Base-by-base conservation (phyloP, 257 asterid genomes). In the Apocynum venetum region DNA sequence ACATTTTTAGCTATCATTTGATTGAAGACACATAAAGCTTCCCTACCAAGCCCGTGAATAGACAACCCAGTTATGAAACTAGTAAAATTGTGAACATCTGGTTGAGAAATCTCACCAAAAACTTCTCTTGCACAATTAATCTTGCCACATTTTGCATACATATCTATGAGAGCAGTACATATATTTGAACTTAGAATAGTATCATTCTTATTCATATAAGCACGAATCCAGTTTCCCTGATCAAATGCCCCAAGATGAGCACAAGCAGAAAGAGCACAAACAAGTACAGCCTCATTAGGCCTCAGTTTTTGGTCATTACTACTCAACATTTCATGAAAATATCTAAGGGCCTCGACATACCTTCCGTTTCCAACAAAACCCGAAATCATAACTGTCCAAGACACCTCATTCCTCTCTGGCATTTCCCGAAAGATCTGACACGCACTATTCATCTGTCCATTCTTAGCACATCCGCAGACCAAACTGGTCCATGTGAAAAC, bases 61-160 rank as follows among this genome's bases (percentile, higher is more conserved):
- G 98, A 89, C 20, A 90, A 78, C 59, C 96, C 93, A 0, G 91
- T 82, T 74, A 94, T 94, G 91, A 94, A 78, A 80, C 96, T 90
- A 10, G 97, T 94, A 63, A 80, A 90, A 71, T 87, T 89, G 61
- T 85, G 94, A 59, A 84, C 85, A 60, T 88, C 90, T 20, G 82
- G 86, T 53, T 25, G 78, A 51, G 83, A 43, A 64, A 88, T 88
- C 68, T 70, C 81, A 82, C 78, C 64, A 77, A 92, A 94, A 44
- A 88, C 81, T 43, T 71, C 68, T 79, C 74, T 75, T 5, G 98
- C 96, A 77, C 77, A 47, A 17, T 83, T 84, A 77, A 90, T 89
- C 60, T 78, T 85, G 51, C 98, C 98, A 81, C 97, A 94, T 80
- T 94, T 94, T 51, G 98, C 93, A 75, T 92, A 89, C 98, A 92